Evolutionary conservation across 2,329 filamentous ascomycete genomes (phyloP).

Genomic region (Paradendryphiella salina): DNA sequence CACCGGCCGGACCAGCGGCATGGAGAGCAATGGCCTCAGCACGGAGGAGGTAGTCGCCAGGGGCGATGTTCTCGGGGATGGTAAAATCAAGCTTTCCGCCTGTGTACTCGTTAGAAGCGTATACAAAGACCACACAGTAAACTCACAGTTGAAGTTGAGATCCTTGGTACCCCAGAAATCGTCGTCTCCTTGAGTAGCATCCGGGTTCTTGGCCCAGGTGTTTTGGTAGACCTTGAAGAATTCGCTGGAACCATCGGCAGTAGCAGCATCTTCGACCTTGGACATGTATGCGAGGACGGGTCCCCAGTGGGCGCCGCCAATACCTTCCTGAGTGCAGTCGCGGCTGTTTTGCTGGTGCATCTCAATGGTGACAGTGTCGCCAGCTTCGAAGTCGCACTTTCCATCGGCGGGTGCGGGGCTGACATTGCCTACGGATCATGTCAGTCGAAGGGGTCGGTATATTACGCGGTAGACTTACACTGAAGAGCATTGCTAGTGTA

Average conservation of each 20-base stretch:
- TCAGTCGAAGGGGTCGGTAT: neutral
- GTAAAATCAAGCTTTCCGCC: constrained; percentile 33
- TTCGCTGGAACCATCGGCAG: constrained; percentile 52
- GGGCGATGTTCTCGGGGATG: constrained; percentile 48
- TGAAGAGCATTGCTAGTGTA: constrained; percentile 38
- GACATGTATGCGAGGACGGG: constrained; percentile 58
- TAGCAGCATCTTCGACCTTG: constrained; percentile 46
- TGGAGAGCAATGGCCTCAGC: constrained; percentile 54
- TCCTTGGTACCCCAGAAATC: constrained; percentile 50
- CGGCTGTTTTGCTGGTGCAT: constrained; percentile 38
- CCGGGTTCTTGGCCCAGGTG: constrained; percentile 40
- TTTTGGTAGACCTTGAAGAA: constrained; percentile 56
- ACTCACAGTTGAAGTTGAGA: constrained; percentile 45
- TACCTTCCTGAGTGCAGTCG: constrained; percentile 28
- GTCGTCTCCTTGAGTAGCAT: constrained; percentile 47
- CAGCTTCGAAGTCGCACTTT: constrained; percentile 33
- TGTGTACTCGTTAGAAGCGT: neutral
- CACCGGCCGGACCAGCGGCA: constrained; percentile 44
- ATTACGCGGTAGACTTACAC: constrained; percentile 11
- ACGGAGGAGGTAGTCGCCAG: constrained; percentile 52
- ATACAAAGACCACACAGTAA: too few relatives aligned
- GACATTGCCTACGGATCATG: constrained; percentile 22
- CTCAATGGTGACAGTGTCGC: constrained; percentile 37
- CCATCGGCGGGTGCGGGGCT: constrained; percentile 31
- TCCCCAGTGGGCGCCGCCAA: constrained; percentile 53